phyloP scores from a whole-genome alignment of 1,139 yeast genomes.

The Kodamaea suecica region DNA sequence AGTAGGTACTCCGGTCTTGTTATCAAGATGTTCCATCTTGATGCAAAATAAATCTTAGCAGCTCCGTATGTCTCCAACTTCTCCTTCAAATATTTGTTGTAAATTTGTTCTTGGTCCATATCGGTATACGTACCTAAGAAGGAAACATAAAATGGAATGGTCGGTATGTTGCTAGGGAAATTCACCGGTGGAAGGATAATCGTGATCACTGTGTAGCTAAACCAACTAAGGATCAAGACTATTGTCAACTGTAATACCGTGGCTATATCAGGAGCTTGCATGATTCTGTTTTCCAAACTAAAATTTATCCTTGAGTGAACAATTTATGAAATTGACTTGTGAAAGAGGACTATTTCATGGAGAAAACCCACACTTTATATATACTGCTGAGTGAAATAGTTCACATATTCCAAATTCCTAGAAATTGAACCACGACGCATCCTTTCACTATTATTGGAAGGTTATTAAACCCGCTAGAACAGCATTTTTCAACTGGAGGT shows the following conservation, averaged over 20 bases:
- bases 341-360: no score
- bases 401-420: no score
- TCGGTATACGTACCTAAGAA: slow-evolving; percentile 45
- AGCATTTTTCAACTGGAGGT: no score
- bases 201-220: slow-evolving; percentile 8
- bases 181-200: slow-evolving; percentile 30
- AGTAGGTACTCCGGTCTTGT: slow-evolving; percentile 46
- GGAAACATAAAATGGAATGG: slow-evolving; percentile 59
- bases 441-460: no score
- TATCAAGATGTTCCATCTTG: slow-evolving; percentile 60
- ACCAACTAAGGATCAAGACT: neutral
- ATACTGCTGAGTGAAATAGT: no score
- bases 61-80: slow-evolving; percentile 45
- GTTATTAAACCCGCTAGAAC: no score
- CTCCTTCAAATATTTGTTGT: slow-evolving; percentile 21
- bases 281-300: no score
- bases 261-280: neutral
- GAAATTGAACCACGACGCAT: no score
- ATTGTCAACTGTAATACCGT: neutral
- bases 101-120: slow-evolving; percentile 51
- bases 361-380: no score
- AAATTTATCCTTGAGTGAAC: no score
- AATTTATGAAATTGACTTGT: no score
- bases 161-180: slow-evolving; percentile 48
- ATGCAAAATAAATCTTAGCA: slow-evolving; percentile 58